Conservation (phyloP, 148 eudicot genomes). For the Silene conica region DNA sequence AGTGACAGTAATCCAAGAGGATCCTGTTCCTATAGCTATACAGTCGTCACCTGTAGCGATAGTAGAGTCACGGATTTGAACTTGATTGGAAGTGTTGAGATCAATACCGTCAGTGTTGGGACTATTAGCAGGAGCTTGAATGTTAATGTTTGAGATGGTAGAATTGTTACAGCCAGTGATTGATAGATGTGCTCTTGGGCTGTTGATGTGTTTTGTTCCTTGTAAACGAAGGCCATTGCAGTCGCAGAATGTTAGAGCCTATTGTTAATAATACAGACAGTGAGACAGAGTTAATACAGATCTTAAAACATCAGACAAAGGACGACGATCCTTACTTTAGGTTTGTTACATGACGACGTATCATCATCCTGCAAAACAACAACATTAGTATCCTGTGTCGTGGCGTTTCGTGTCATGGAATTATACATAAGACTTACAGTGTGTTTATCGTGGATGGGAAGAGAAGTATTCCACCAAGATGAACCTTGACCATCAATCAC, state of each 20-base stretch:
- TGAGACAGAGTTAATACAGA: not conserved
- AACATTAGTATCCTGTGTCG: no score
- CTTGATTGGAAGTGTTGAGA: not conserved
- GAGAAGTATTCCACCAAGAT: constrained; percentile 7
- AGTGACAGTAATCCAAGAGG: constrained; percentile 31
- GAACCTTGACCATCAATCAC: constrained; percentile 15
- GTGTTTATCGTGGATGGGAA: not conserved
- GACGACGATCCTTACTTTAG: constrained; percentile 2
- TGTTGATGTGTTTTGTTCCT: constrained; percentile 12
- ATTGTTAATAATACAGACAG: not conserved
- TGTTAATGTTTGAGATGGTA: constrained; percentile 17
- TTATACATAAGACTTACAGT: not conserved
- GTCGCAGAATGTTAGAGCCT: not conserved
- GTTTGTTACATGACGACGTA: not conserved
- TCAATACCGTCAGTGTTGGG: constrained; percentile 29
- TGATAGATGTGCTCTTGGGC: constrained; percentile 12
- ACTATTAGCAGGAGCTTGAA: constrained; percentile 17
- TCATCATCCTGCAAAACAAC: not conserved
- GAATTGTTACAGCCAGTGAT: constrained; percentile 11
- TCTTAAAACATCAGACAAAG: not conserved
- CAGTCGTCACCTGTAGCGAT: constrained; percentile 44
- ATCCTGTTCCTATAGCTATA: constrained; percentile 25
- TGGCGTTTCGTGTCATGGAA: no score
- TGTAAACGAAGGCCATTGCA: constrained; percentile 17
- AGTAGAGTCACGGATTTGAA: constrained; percentile 15